phyloP scores from a whole-genome alignment of 1,284 basidiomycete species.

The Malassezia sympodialis region DNA sequence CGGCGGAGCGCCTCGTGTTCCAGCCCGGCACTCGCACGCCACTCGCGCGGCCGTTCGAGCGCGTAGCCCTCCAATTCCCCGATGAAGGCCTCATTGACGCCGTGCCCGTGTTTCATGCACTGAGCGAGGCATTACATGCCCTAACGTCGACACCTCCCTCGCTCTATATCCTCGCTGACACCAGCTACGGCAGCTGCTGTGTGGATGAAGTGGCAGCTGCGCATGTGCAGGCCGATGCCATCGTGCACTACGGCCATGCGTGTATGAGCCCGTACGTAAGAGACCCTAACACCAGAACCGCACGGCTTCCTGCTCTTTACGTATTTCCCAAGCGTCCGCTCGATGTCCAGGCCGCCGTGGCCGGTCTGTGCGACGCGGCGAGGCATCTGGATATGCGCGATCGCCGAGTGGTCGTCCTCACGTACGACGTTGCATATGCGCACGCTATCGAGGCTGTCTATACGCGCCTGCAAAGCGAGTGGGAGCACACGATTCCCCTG shows the following conservation, averaged over 20 bases:
- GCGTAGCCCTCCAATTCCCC: conserved; percentile 76
- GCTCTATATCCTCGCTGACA: conserved; percentile 85
- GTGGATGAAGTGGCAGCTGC: conserved; percentile 92
- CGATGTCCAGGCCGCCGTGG: conserved; percentile 49
- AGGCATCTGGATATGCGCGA: conserved; percentile 11
- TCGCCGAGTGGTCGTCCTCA: conserved; percentile 54
- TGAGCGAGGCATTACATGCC: conserved; percentile 57
- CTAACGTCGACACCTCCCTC: conserved; percentile 42
- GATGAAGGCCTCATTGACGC: conserved; percentile 82
- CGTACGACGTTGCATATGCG: conserved; percentile 72
- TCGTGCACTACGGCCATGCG: conserved; percentile 93
- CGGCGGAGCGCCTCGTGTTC: conserved; percentile 18
- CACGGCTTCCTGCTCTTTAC: conserved; percentile 71
- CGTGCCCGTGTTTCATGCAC: conserved; percentile 60
- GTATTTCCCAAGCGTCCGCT: conserved; percentile 63
- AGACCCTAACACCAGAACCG: conserved; percentile 54
- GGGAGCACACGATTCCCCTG: conserved; percentile 10
- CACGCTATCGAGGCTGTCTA: conserved; percentile 37
- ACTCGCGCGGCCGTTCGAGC: conserved; percentile 14
- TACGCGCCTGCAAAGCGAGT: conserved; percentile 50
- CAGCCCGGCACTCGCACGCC: background rate
- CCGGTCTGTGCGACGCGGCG: conserved; percentile 17
- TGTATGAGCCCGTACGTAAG: conserved; percentile 60
- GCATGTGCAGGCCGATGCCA: conserved; percentile 79
- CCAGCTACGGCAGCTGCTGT: conserved; percentile 95